A percentile compares a stretch with the other conserved stretches of the same genome.
Evolutionary conservation across 371 early-diverging fungal species (phyloP).

Genomic region (Rhizopus arrhizus): DNA sequence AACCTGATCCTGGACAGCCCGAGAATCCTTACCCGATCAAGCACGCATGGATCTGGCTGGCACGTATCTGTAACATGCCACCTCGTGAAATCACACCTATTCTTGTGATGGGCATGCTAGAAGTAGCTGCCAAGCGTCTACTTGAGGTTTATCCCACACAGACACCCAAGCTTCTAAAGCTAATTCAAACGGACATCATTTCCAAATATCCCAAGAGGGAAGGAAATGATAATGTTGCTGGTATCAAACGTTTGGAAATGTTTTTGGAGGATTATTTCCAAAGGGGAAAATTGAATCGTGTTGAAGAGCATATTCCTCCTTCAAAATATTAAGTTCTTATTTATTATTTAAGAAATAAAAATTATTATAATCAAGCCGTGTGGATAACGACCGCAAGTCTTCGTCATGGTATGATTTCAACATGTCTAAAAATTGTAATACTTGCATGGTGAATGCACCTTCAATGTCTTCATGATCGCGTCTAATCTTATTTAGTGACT

Average conservation of each 20-base stretch:
- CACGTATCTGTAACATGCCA: conserved; percentile 75
- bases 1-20: conserved; percentile 44
- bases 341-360: conserved; percentile 46
- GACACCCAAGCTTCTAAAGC: conserved; percentile 34
- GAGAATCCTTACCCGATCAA: conserved; percentile 61
- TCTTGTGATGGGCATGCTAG: conserved; percentile 63
- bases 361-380: conserved; percentile 81
- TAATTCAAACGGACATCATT: conserved; percentile 25
- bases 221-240: conserved; percentile 9
- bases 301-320: not conserved
- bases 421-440: conserved; percentile 52
- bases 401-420: conserved; percentile 70
- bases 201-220: conserved; percentile 3
- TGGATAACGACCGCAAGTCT: conserved; percentile 69
- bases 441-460: conserved; percentile 23
- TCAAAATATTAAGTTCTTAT: not conserved
- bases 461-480: conserved; percentile 34
- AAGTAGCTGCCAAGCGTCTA: conserved; percentile 48
- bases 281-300: conserved; percentile 26
- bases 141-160: conserved; percentile 40
- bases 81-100: conserved; percentile 74
- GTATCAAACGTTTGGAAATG: conserved; percentile 16
- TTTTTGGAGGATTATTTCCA: conserved; percentile 17
- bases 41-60: conserved; percentile 80
- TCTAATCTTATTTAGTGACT: conserved; percentile 37